Conservation (phyloP, 148 eudicot species). For the Dysphania ambrosioides region DNA sequence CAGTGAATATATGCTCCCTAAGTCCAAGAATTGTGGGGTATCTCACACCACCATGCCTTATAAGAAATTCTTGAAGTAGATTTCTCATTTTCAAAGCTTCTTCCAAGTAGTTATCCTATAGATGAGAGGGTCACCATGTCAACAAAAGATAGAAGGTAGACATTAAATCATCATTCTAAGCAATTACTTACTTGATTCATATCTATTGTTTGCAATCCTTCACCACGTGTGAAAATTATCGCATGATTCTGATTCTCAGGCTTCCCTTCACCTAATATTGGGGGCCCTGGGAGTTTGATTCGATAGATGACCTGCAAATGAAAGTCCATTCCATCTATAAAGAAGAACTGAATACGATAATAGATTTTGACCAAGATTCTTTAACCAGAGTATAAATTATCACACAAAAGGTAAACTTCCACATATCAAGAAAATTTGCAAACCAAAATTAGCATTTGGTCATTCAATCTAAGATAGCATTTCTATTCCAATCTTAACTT, state of each 20-base stretch:
- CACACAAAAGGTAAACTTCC: background rate
- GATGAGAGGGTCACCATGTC: background rate
- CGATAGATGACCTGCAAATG: slow-evolving; percentile 60
- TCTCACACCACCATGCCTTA: slow-evolving; percentile 83
- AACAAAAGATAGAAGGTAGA: background rate
- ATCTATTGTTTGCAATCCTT: slow-evolving; percentile 92
- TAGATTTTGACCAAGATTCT: background rate
- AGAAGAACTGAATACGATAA: background rate
- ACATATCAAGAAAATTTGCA: background rate
- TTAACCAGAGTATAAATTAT: background rate
- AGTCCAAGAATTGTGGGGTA: slow-evolving; percentile 90
- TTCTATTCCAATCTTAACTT: background rate
- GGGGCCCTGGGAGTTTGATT: slow-evolving; percentile 87
- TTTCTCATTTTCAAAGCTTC: slow-evolving; percentile 99
- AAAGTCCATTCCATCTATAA: background rate
- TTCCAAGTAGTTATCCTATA: slow-evolving; percentile 98
- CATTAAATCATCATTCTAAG: background rate
- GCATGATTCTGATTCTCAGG: slow-evolving; percentile 99
- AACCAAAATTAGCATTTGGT: background rate
- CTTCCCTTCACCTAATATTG: slow-evolving; percentile 93
- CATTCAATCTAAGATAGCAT: background rate
- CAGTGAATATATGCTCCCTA: slow-evolving; percentile 97
- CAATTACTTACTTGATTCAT: slow-evolving; percentile 71
- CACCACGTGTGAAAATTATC: slow-evolving; percentile 91
- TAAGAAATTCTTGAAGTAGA: slow-evolving; percentile 91